Percentiles rank a stretch among this genome's conserved stretches.
Conservation (phyloP, 805 yeast species). For the Candida awuae region DNA sequence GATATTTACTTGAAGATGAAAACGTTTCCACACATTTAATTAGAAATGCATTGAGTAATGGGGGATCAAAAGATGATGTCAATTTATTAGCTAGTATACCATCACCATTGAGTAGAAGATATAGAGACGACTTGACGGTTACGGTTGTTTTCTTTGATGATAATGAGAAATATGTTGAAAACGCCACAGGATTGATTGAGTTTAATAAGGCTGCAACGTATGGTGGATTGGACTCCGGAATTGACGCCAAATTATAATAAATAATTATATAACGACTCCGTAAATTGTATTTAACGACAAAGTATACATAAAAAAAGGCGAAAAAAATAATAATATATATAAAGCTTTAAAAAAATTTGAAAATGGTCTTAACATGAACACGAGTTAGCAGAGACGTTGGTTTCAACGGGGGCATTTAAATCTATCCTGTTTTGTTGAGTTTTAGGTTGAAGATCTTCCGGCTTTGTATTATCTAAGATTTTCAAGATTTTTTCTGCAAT, state of each 20-base stretch:
- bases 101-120: conserved; percentile 80
- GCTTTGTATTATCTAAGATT: conserved; percentile 13
- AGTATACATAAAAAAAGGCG: neutral
- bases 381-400: conserved; percentile 15
- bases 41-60: conserved; percentile 81
- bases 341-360: too few species aligned
- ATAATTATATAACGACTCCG: neutral
- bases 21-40: conserved; percentile 91
- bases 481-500: conserved; percentile 82
- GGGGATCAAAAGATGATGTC: conserved; percentile 83
- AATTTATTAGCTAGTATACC: conserved; percentile 87
- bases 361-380: conserved; percentile 28
- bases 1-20: conserved; percentile 64
- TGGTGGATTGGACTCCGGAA: conserved; percentile 38
- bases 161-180: conserved; percentile 46
- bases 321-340: too few species aligned
- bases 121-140: conserved; percentile 93
- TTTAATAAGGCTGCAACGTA: conserved; percentile 49
- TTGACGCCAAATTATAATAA: conserved; percentile 39
- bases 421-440: conserved; percentile 26
- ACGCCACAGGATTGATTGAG: conserved; percentile 43
- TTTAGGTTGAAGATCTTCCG: conserved; percentile 1
- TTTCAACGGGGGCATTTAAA: conserved; percentile 27
- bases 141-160: conserved; percentile 79
- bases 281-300: neutral